Conservation (phyloP, 2,329 filamentous ascomycete genomes). For the Talaromyces sp. region DNA sequence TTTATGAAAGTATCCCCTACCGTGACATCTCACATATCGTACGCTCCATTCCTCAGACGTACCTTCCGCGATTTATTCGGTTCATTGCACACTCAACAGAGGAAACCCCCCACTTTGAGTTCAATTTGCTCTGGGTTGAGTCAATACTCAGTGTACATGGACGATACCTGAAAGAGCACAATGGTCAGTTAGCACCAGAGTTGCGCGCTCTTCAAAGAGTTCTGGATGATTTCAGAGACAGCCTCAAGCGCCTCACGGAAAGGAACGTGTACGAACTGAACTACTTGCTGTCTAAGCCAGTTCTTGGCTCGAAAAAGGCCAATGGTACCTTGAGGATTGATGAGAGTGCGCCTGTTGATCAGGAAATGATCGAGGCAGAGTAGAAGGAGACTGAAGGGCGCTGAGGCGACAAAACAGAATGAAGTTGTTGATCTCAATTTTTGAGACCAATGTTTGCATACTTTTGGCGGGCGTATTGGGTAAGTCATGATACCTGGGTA, state of each 20-base stretch:
- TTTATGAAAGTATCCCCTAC: conserved; percentile 80
- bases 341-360: conserved; percentile 26
- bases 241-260: conserved; percentile 77
- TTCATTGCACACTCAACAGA: conserved; percentile 87
- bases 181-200: conserved; percentile 76
- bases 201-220: conserved; percentile 78
- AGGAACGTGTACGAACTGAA: conserved; percentile 88
- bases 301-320: conserved; percentile 25
- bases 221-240: conserved; percentile 73
- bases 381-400: neutral
- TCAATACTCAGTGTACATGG: conserved; percentile 77
- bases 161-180: conserved; percentile 75
- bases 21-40: conserved; percentile 74
- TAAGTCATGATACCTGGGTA: conserved; percentile 27
- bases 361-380: conserved; percentile 24
- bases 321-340: conserved; percentile 32
- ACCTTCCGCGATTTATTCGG: conserved; percentile 77
- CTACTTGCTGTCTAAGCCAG: conserved; percentile 64
- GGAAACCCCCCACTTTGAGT: conserved; percentile 88
- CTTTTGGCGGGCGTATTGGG: conserved; percentile 20
- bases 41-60: conserved; percentile 74
- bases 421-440: neutral
- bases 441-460: conserved; percentile 13
- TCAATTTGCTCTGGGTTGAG: conserved; percentile 91
- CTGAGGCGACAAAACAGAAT: neutral